These are phyloP conservation scores for Pisolithus thermaeus DNA, from an alignment of 1,284 basidiomycete species.

Conservation along the genomic window DNA sequence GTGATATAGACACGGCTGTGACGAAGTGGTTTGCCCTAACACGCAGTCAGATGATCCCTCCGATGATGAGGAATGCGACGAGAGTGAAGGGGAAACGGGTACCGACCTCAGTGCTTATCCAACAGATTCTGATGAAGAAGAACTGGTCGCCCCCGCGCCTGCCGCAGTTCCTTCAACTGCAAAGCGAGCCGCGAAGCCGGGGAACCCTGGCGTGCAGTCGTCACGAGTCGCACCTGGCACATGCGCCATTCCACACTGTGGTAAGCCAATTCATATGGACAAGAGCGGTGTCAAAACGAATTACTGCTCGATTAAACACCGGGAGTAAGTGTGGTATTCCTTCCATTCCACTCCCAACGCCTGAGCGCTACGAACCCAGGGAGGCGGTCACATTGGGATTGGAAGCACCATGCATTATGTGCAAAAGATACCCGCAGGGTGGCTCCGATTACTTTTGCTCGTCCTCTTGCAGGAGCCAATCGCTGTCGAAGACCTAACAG, in stretches of 20 bases:
- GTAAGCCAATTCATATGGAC: conserved; percentile 21
- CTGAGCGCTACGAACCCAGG: conserved; percentile 14
- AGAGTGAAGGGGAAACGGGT: conserved; percentile 19
- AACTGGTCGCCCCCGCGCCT: conserved; percentile 1
- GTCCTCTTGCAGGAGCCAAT: conserved; percentile 26
- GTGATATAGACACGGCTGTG: conserved; percentile 15
- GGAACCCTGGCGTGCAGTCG: conserved; percentile 10
- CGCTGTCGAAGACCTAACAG: conserved; percentile 24
- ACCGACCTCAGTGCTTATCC: conserved; percentile 31
- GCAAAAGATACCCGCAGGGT: conserved; percentile 25
- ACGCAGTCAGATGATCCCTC: conserved; percentile 17
- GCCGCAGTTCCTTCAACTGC: conserved; percentile 4
- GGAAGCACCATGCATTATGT: conserved; percentile 30
- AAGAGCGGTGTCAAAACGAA: conserved; percentile 21
- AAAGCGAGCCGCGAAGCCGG: conserved; percentile 9
- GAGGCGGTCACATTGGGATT: conserved; percentile 27
- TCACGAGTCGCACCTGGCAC: conserved; percentile 11
- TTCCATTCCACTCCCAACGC: conserved; percentile 2
- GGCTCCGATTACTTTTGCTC: conserved; percentile 30
- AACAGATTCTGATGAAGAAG: conserved; percentile 25
- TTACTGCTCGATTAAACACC: conserved; percentile 27
- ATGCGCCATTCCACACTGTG: conserved; percentile 22
- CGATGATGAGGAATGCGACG: conserved; percentile 14
- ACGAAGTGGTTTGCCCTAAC: conserved; percentile 6
- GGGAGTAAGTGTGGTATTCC: conserved; percentile 23